Evolutionary conservation across 768 basidiomycete species (phyloP).

Genomic region (Boletus rubropictus): DNA sequence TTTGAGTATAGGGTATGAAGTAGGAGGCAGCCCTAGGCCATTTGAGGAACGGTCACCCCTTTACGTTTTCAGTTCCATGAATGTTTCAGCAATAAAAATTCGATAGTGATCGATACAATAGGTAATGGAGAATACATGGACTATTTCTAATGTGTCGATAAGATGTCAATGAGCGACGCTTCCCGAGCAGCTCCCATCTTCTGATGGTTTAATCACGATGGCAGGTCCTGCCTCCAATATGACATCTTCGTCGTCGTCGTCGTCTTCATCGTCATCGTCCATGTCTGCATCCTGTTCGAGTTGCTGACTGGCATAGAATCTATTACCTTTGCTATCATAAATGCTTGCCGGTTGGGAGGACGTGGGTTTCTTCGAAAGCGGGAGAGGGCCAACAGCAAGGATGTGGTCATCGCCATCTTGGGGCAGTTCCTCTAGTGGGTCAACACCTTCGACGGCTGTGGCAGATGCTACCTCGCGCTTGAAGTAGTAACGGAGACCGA

Average conservation of each 20-base stretch:
- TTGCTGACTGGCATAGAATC: slow-evolving; percentile 37
- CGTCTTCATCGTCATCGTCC: slow-evolving; percentile 57
- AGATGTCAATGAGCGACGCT: slow-evolving; percentile 15
- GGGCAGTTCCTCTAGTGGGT: slow-evolving; percentile 30
- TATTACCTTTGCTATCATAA: slow-evolving; percentile 34
- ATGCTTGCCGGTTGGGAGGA: slow-evolving; percentile 26
- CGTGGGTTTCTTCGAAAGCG: slow-evolving; percentile 39
- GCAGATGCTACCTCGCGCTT: slow-evolving; percentile 48
- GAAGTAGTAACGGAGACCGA: slow-evolving; percentile 82
- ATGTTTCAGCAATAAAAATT: not conserved
- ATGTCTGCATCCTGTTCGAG: slow-evolving; percentile 55
- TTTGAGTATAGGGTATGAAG: not conserved
- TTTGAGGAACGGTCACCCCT: not conserved
- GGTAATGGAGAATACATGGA: slow-evolving; percentile 12
- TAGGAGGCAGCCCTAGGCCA: not conserved
- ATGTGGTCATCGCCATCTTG: slow-evolving; percentile 42
- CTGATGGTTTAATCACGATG: slow-evolving; percentile 37
- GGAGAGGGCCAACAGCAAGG: slow-evolving; percentile 51
- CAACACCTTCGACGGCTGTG: slow-evolving; percentile 33
- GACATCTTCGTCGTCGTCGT: slow-evolving; percentile 61
- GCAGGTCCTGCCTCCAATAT: slow-evolving; percentile 73
- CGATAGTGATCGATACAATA: slow-evolving; percentile 10
- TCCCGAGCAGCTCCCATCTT: slow-evolving; percentile 23
- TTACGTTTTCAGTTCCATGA: too few species aligned
- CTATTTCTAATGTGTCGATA: slow-evolving; percentile 6